phyloP scores from a whole-genome alignment of 345 rosid genomes.

The Hibiscus trionum region DNA sequence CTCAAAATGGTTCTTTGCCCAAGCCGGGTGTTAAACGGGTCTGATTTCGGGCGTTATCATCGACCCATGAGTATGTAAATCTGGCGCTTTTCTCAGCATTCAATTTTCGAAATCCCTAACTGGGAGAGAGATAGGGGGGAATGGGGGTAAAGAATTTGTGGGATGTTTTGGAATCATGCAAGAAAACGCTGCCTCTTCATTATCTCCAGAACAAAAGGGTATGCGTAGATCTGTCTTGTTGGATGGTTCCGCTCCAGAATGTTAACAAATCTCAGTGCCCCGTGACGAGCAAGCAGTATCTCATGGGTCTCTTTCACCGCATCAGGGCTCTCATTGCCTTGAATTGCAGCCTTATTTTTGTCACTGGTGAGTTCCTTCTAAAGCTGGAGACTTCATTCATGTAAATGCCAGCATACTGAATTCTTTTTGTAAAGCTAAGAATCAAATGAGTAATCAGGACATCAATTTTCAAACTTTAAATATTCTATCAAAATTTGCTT shows the following conservation, averaged over 20 bases:
- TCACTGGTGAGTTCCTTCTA: slow-evolving; percentile 38
- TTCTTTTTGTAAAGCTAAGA: too few species aligned
- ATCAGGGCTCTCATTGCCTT: slow-evolving; percentile 84
- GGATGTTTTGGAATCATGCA: slow-evolving; percentile 86
- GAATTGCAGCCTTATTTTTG: slow-evolving; percentile 72
- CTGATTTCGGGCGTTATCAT: neutral
- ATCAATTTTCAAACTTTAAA: neutral
- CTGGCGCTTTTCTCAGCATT: neutral
- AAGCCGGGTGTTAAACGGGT: neutral
- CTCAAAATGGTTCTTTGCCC: neutral
- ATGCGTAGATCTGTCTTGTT: slow-evolving; percentile 91
- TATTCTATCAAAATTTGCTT: neutral
- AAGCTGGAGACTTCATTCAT: neutral
- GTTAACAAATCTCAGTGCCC: slow-evolving; percentile 58
- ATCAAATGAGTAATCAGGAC: neutral
- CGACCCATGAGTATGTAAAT: neutral
- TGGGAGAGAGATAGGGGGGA: neutral
- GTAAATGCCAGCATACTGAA: too few species aligned
- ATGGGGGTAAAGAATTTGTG: slow-evolving; percentile 93
- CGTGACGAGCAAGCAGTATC: slow-evolving; percentile 48
- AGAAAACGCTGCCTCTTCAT: slow-evolving; percentile 75
- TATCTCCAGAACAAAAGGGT: slow-evolving; percentile 81
- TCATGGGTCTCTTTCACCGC: slow-evolving; percentile 73
- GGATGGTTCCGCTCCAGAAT: slow-evolving; percentile 80
- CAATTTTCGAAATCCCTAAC: neutral